Base-by-base conservation (phyloP, 2,329 filamentous ascomycete species). In the Ascochyta pisi region DNA sequence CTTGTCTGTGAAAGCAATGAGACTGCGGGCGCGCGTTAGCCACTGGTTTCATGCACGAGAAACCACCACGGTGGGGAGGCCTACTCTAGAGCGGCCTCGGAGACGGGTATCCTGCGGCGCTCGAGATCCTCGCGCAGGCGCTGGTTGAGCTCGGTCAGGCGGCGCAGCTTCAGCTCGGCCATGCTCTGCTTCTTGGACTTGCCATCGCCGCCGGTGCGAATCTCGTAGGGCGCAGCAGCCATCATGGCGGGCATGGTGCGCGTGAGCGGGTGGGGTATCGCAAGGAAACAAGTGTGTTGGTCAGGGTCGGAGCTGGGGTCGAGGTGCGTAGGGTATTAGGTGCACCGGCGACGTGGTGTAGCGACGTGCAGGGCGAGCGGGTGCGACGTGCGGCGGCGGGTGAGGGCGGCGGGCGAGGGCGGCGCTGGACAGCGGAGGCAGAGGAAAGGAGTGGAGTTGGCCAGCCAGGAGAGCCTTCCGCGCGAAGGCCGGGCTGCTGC, bases 111-210 rank as follows among this genome's bases (percentile, higher is more conserved):
- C 70, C 95, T 86, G 76, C 96, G 92, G 76, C 95, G 87, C 71
- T 98, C 95, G 63, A 99, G 84, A 77, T 99, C 95, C 80, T 99
- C 95, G 72, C 93, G 91, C 77, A 99, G 82, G 69, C 95, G 89
- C 79, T 92, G 92, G 84, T 98, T 99, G 72, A 99, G 86, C 82
- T 99, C 95, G 60, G 93, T 98, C 79, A 99, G 84, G 64, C 95
- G 90, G 73, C 95, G 89, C 72, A 98, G 87, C 85, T 99, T 99
- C 64, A 99, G 86, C 78, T 99, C 95, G 68, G 94, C 94, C 91
- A 99, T 98, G 76, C 92, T 96, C 82, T 98, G 95, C 84, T 97
- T 97, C 83, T 96, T 98, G 83, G 93, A 96, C 84, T 85, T 87
- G 67, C 83, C 81, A 73, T 87, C 85, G 66, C 85, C 85, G 65